phyloP scores from a whole-genome alignment of 1,284 basidiomycete genomes.

The Ceratobasidium papillatum region DNA sequence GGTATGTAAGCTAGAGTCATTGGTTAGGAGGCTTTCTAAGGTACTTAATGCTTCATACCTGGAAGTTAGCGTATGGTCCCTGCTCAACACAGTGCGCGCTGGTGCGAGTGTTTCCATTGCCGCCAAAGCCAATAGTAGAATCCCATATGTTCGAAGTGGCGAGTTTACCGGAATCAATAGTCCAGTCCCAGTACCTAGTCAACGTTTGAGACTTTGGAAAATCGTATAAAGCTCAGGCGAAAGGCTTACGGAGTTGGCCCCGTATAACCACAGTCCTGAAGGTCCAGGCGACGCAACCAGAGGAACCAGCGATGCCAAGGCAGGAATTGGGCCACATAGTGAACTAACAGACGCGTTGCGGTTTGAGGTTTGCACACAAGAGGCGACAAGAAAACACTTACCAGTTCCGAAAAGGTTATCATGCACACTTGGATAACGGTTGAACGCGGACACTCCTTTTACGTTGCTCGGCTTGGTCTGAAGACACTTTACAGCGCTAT shows the following conservation, averaged over 20 bases:
- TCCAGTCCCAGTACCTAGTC: conserved; percentile 39
- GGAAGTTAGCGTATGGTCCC: conserved; percentile 32
- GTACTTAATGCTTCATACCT: neutral
- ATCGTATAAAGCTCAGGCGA: neutral
- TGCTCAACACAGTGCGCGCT: conserved; percentile 25
- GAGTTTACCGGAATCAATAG: conserved; percentile 34
- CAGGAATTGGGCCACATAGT: conserved; percentile 30
- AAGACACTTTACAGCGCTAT: conserved; percentile 37
- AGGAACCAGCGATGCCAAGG: conserved; percentile 39
- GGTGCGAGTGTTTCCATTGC: conserved; percentile 29
- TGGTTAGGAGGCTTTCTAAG: neutral
- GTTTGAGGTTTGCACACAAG: neutral
- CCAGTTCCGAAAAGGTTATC: conserved; percentile 14
- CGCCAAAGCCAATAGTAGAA: conserved; percentile 28
- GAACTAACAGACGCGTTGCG: neutral
- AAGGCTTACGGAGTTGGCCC: conserved; percentile 30
- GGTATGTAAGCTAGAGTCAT: conserved; percentile 15
- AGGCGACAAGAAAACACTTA: neutral
- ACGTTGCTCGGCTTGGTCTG: conserved; percentile 8
- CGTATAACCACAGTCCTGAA: conserved; percentile 33
- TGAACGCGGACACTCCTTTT: neutral
- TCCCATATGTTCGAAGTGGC: conserved; percentile 31
- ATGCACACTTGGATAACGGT: conserved; percentile 37
- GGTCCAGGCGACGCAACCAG: conserved; percentile 25
- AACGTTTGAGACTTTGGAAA: neutral